These are phyloP conservation scores for Grigorovia transvaalensis DNA, from an alignment of 805 yeast genomes.

Conservation along the genomic window DNA sequence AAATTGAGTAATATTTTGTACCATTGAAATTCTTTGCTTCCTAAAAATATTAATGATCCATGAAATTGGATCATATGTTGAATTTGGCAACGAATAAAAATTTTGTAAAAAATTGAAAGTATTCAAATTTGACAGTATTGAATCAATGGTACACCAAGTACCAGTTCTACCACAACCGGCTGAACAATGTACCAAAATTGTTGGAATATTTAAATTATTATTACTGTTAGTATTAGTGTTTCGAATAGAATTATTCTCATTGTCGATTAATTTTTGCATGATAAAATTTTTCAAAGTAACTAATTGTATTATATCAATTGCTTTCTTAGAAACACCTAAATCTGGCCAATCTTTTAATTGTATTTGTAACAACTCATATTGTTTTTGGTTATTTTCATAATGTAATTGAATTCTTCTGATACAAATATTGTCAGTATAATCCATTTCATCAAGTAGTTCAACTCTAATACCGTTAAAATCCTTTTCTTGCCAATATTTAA, in stretches of 20 bases:
- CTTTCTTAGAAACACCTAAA: slow-evolving; percentile 50
- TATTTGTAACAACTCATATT: slow-evolving; percentile 54
- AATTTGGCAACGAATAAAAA: slow-evolving; percentile 7
- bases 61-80: slow-evolving; percentile 42
- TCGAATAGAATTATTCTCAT: slow-evolving; percentile 6
- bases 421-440: slow-evolving; percentile 7
- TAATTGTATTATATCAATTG: slow-evolving; percentile 46
- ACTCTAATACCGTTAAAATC: slow-evolving; percentile 30
- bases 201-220: slow-evolving; percentile 29
- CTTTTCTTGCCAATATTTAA: slow-evolving; percentile 68
- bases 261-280: slow-evolving; percentile 19
- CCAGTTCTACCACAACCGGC: slow-evolving; percentile 98
- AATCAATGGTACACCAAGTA: slow-evolving; percentile 66
- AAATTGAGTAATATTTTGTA: slow-evolving; percentile 68
- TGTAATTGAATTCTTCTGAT: slow-evolving; percentile 33
- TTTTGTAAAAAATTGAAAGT: slow-evolving; percentile 15
- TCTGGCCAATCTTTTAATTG: slow-evolving; percentile 81
- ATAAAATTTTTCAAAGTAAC: slow-evolving; percentile 39
- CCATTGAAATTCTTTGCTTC: slow-evolving; percentile 73
- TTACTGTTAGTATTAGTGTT: not conserved
- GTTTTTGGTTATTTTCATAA: slow-evolving; percentile 20
- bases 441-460: slow-evolving; percentile 17
- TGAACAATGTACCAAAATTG: slow-evolving; percentile 77
- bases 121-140: slow-evolving; percentile 34
- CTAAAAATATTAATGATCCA: slow-evolving; percentile 57